phyloP scores from a whole-genome alignment of 441 rosid species.

The Dalechampia spathulata region DNA sequence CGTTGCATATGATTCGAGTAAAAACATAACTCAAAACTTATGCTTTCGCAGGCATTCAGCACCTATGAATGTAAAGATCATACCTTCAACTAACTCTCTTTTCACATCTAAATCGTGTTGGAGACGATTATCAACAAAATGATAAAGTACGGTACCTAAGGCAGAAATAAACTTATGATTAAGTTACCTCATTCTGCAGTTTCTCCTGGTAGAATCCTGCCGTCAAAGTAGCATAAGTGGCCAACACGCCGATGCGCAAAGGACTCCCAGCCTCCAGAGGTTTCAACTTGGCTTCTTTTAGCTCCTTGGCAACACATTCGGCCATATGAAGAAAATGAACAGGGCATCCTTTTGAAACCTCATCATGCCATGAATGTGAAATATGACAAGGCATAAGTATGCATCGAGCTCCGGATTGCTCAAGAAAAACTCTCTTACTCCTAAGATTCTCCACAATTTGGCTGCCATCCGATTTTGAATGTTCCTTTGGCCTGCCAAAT shows the following conservation, averaged over 20 bases:
- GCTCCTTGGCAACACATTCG: constrained; percentile 66
- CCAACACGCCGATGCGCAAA: constrained; percentile 58
- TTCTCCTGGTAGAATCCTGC: constrained; percentile 62
- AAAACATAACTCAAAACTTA: background rate
- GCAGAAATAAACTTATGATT: too few species aligned
- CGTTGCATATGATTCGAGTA: background rate
- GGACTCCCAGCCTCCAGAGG: constrained; percentile 70
- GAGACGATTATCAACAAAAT: too few species aligned
- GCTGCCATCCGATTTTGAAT: constrained; percentile 21
- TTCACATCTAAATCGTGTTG: too few species aligned
- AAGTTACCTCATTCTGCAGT: constrained; percentile 48
- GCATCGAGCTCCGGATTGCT: constrained; percentile 61
- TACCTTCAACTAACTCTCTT: too few species aligned
- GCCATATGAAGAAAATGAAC: constrained; percentile 58
- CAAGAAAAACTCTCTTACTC: constrained; percentile 52
- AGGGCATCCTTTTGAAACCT: constrained; percentile 49
- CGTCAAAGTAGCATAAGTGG: constrained; percentile 35
- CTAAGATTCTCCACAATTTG: constrained; percentile 37
- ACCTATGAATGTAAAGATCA: background rate
- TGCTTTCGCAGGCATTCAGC: background rate
- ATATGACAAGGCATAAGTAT: constrained; percentile 71
- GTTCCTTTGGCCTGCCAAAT: constrained; percentile 20
- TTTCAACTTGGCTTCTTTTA: constrained; percentile 56
- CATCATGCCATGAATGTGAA: constrained; percentile 63
- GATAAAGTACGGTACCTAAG: too few species aligned